Conservation (phyloP, 73 alveolate species). For the Uronychia setigera region DNA sequence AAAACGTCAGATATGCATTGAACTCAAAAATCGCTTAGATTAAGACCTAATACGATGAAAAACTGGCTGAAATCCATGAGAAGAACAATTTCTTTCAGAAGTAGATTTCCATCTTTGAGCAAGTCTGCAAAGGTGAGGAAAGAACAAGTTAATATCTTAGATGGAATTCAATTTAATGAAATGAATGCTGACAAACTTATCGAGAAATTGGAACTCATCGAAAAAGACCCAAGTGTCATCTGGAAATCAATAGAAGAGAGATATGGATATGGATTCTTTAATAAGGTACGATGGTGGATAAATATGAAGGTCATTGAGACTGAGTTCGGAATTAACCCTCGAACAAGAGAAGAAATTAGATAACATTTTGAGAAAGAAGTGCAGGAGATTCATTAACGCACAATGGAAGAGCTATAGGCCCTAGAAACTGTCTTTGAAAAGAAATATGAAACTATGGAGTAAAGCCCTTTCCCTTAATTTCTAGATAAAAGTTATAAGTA, state of each 20-base stretch:
- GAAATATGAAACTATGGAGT: background rate
- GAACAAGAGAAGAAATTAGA: slow-evolving; percentile 36
- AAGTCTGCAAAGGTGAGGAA: background rate
- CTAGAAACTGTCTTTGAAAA: background rate
- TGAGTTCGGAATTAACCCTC: slow-evolving; percentile 56
- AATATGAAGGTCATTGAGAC: slow-evolving; percentile 44
- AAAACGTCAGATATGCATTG: no score
- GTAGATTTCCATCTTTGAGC: no score
- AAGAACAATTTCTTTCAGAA: no score
- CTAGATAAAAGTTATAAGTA: background rate
- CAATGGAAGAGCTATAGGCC: background rate
- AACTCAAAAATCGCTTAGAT: no score
- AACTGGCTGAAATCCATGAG: no score
- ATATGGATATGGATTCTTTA: slow-evolving; percentile 44
- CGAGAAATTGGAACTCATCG: slow-evolving; percentile 33
- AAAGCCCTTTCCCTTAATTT: no score
- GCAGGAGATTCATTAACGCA: background rate
- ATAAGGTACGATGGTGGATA: no score
- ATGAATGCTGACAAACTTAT: slow-evolving; percentile 51
- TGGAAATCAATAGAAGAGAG: slow-evolving; percentile 46
- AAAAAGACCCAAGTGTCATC: slow-evolving; percentile 30
- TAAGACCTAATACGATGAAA: no score
- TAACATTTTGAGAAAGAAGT: slow-evolving; percentile 37
- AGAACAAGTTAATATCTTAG: background rate
- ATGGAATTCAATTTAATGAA: slow-evolving; percentile 40